Conservation (phyloP, 1,139 yeast species). For the Nakaseomyces kungkrabaensis region DNA sequence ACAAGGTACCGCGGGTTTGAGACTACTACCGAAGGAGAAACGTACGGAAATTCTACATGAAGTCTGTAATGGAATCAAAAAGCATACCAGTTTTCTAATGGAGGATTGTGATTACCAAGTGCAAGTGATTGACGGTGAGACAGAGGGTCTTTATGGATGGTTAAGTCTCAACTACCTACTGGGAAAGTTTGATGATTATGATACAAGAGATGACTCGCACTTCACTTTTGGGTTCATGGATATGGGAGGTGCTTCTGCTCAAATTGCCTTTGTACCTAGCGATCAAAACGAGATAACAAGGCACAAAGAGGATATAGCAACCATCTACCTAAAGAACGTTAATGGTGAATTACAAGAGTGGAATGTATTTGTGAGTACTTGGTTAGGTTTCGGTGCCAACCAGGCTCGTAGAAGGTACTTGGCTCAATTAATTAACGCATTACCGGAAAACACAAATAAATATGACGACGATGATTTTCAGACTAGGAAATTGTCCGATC, state of each 20-base stretch:
- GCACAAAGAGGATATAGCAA: constrained; percentile 56
- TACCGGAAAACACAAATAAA: constrained; percentile 34
- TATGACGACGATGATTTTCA: constrained; percentile 36
- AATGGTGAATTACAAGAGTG: constrained; percentile 56
- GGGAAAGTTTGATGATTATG: constrained; percentile 44
- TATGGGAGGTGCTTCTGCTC: constrained; percentile 87
- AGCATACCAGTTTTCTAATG: constrained; percentile 43
- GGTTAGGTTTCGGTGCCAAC: constrained; percentile 82
- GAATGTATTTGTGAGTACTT: constrained; percentile 69
- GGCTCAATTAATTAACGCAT: constrained; percentile 38
- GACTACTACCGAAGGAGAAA: constrained; percentile 43
- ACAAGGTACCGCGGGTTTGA: constrained; percentile 78
- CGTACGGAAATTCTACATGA: constrained; percentile 40
- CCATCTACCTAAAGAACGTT: constrained; percentile 44
- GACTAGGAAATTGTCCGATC: constrained; percentile 41
- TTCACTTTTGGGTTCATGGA: constrained; percentile 76
- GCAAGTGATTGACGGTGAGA: constrained; percentile 68
- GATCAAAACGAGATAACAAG: constrained; percentile 39
- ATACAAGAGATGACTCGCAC: constrained; percentile 30
- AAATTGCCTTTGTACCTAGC: constrained; percentile 68
- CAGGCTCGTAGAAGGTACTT: constrained; percentile 62
- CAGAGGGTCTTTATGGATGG: constrained; percentile 81
- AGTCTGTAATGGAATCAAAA: constrained; percentile 41
- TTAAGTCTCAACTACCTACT: constrained; percentile 58
- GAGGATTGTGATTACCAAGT: constrained; percentile 50